Conservation (phyloP, 805 yeast species). For the Candida sanyiensis region DNA sequence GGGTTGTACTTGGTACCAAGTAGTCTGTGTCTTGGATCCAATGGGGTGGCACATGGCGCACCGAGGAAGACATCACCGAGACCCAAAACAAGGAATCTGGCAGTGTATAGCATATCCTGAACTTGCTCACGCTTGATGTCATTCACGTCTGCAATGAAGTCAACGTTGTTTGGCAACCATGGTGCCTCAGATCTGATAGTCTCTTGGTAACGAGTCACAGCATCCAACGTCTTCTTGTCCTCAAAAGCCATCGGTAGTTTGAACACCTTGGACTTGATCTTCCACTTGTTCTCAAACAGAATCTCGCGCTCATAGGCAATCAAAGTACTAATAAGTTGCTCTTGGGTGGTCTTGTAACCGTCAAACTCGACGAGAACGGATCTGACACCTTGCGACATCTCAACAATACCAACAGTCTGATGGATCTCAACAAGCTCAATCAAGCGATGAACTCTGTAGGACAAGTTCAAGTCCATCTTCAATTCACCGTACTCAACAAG, state of each 20-base stretch:
- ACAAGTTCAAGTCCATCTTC: constrained; percentile 73
- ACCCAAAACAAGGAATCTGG: constrained; percentile 88
- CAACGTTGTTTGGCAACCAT: constrained; percentile 97
- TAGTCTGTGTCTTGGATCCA: constrained; percentile 92
- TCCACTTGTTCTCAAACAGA: constrained; percentile 73
- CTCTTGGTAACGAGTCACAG: constrained; percentile 87
- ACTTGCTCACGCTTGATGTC: constrained; percentile 73
- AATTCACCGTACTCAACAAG: constrained; percentile 92
- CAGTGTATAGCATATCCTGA: constrained; percentile 78
- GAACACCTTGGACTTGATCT: constrained; percentile 74
- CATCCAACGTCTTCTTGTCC: constrained; percentile 81
- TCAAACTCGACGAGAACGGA: constrained; percentile 87
- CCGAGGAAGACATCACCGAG: constrained; percentile 96
- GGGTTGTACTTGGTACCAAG: constrained; percentile 95
- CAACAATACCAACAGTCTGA: constrained; percentile 75
- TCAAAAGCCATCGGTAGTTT: constrained; percentile 95
- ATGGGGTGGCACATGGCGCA: constrained; percentile 97
- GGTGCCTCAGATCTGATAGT: constrained; percentile 92
- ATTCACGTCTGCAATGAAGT: constrained; percentile 86
- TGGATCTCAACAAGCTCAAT: constrained; percentile 63
- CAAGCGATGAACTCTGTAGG: constrained; percentile 80
- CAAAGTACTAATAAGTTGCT: constrained; percentile 54
- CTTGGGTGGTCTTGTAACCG: constrained; percentile 56
- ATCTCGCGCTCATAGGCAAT: constrained; percentile 73
- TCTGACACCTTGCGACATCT: constrained; percentile 96